These are phyloP conservation scores for Yarrowia sp. DNA, from an alignment of 805 yeast genomes.

Conservation along the genomic window DNA sequence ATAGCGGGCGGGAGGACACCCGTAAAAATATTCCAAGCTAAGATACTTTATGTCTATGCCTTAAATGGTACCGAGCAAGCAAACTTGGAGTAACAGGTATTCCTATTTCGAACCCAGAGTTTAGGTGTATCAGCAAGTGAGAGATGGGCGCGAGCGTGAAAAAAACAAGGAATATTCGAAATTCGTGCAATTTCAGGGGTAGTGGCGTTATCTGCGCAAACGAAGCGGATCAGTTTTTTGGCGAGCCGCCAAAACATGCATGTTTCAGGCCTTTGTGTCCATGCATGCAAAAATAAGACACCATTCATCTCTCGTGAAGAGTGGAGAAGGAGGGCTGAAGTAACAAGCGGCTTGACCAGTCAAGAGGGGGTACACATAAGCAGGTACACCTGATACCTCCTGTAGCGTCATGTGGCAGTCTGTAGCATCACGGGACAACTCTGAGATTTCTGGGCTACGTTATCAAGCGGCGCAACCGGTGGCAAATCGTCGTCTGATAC, in stretches of 20 bases:
- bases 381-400: neutral
- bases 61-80: neutral
- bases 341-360: neutral
- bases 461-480: neutral
- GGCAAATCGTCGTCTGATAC: conserved; percentile 3
- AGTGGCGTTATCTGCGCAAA: conserved; percentile 12
- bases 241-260: neutral
- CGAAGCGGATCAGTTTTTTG: neutral
- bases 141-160: neutral
- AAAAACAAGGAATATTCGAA: no score
- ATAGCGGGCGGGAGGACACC: neutral
- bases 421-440: no score
- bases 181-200: neutral
- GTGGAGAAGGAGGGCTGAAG: neutral
- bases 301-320: neutral
- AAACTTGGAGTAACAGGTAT: neutral
- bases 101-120: neutral
- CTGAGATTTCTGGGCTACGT: no score
- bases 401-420: no score
- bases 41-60: neutral
- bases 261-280: neutral
- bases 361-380: neutral
- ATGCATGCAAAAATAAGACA: conserved; percentile 18
- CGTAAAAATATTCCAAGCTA: no score
- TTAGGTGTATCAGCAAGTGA: neutral